phyloP scores from a whole-genome alignment of 2,329 filamentous ascomycete species.

The Eutypa lata region DNA sequence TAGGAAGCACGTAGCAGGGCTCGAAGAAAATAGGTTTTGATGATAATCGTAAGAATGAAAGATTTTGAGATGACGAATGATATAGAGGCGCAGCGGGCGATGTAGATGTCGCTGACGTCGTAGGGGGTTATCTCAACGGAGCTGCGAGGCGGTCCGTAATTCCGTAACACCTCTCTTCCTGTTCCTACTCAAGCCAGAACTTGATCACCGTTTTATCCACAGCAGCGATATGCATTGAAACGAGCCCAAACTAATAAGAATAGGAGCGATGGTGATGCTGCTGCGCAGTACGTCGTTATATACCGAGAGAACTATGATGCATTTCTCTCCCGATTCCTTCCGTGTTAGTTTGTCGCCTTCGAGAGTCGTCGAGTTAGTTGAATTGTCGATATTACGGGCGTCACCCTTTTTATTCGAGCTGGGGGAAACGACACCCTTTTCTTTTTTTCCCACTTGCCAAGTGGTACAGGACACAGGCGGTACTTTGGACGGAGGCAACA shows the following conservation, averaged over 20 bases:
- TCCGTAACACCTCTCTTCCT: not conserved
- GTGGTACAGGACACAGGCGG: not conserved
- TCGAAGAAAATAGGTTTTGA: not conserved
- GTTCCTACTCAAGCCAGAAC: not conserved
- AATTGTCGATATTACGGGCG: not conserved
- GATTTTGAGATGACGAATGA: not conserved
- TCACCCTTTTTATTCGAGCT: not conserved
- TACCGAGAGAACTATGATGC: too few species aligned
- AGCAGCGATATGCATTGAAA: not conserved
- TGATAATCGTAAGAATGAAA: too few species aligned
- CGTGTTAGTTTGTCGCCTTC: not conserved
- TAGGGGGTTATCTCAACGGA: not conserved
- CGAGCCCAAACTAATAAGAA: not conserved
- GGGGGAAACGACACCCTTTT: not conserved
- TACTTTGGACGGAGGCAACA: not conserved
- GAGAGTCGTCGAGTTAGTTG: not conserved
- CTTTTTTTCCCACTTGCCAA: not conserved
- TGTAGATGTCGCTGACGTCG: not conserved
- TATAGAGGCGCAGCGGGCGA: not conserved
- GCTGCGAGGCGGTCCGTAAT: not conserved
- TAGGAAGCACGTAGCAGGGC: not conserved
- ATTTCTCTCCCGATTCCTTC: too few species aligned
- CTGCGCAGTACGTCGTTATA: not conserved
- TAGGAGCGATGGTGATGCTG: not conserved
- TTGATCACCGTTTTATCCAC: not conserved